A percentile compares a stretch with the other conserved stretches of the same genome.
Conservation (phyloP, 805 yeast genomes). For the Tetrapisispora iriomotensis region DNA sequence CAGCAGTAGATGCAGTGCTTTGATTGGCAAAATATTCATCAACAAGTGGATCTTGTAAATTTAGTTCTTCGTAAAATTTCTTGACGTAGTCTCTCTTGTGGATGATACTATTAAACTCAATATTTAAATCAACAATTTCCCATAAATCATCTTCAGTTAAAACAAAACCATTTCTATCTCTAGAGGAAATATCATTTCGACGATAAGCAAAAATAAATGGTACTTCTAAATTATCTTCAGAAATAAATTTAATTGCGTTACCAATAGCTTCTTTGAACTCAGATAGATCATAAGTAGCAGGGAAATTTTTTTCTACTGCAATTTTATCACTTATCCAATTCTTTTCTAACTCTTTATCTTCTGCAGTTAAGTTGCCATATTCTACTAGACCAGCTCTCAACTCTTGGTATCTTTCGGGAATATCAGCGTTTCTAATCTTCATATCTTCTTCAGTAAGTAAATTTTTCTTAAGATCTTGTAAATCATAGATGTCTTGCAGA, state of each 20-base stretch:
- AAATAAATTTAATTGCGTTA: slow-evolving; percentile 58
- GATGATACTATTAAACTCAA: slow-evolving; percentile 77
- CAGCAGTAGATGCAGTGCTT: slow-evolving; percentile 48
- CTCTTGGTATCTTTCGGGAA: slow-evolving; percentile 87
- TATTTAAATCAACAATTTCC: slow-evolving; percentile 79
- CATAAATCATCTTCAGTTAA: slow-evolving; percentile 80
- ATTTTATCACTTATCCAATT: slow-evolving; percentile 70
- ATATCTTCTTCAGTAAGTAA: slow-evolving; percentile 91
- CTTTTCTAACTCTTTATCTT: slow-evolving; percentile 63
- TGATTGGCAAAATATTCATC: slow-evolving; percentile 48
- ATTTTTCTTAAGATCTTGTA: slow-evolving; percentile 81
- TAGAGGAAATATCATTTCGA: slow-evolving; percentile 62
- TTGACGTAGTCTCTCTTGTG: slow-evolving; percentile 61
- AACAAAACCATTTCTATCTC: slow-evolving; percentile 35
- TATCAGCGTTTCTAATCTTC: slow-evolving; percentile 70
- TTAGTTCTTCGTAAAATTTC: slow-evolving; percentile 44
- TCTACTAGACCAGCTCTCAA: slow-evolving; percentile 54
- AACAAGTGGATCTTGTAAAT: slow-evolving; percentile 47
- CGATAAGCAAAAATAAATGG: slow-evolving; percentile 95
- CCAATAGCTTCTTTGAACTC: slow-evolving; percentile 65
- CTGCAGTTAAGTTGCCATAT: slow-evolving; percentile 53
- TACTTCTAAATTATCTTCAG: slow-evolving; percentile 76
- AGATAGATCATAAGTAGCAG: slow-evolving; percentile 29
- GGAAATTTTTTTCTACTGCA: slow-evolving; percentile 43
- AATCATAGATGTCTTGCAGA: slow-evolving; percentile 86